A percentile compares a stretch with the other conserved stretches of the same genome.
Evolutionary conservation across 495 filamentous ascomycete species (phyloP).

Genomic region (Neurospora sp.): DNA sequence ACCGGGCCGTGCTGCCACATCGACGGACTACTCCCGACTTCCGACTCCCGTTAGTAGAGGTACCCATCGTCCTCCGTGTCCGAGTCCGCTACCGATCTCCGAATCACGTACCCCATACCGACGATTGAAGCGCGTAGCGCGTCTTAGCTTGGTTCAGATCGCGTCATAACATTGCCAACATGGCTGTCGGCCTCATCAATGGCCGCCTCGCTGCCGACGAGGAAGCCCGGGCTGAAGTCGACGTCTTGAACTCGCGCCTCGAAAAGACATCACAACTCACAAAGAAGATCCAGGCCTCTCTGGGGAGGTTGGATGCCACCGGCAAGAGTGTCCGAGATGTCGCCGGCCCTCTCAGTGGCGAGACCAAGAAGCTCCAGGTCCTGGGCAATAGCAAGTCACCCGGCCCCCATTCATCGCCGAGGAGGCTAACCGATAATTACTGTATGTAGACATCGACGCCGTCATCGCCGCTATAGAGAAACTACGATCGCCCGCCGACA

Average conservation of each 20-base stretch:
- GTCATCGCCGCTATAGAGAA: conserved; percentile 79
- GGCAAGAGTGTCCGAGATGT: conserved; percentile 85
- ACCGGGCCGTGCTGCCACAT: not conserved
- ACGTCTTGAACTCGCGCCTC: conserved; percentile 53
- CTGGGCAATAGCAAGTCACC: conserved; percentile 58
- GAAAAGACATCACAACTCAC: conserved; percentile 63
- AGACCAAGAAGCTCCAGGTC: conserved; percentile 78
- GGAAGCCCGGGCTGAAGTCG: conserved; percentile 55
- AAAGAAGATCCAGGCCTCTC: conserved; percentile 85
- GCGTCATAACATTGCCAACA: conserved; percentile 7
- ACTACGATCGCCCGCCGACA: conserved; percentile 77
- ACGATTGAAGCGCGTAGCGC: not conserved
- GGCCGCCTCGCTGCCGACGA: conserved; percentile 45
- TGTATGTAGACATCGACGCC: conserved; percentile 61
- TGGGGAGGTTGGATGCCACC: conserved; percentile 72
- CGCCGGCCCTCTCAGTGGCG: conserved; percentile 85
- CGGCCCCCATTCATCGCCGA: not conserved
- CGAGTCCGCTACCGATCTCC: not conserved
- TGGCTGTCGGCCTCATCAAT: conserved; percentile 38
- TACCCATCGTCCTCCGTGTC: not conserved
- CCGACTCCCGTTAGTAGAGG: not conserved
- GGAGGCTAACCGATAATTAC: conserved; percentile 7
- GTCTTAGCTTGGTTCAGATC: not conserved
- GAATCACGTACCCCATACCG: not conserved
- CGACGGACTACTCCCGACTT: not conserved